Conservation (phyloP, 225 moss, liverwort and hornwort genomes). For the Marchantia paleacea region DNA sequence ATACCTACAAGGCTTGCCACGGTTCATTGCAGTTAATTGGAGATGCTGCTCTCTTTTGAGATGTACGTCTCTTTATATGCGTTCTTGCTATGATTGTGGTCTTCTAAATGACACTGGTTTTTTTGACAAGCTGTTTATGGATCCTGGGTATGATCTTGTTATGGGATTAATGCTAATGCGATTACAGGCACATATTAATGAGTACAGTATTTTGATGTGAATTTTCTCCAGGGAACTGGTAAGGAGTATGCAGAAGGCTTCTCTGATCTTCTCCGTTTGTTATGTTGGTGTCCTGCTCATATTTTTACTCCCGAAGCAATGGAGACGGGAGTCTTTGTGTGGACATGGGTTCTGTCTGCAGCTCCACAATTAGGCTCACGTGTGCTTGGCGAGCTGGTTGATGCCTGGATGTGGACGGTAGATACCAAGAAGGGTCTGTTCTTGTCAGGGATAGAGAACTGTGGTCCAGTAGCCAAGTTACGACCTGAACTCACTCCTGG, state of each 20-base stretch:
- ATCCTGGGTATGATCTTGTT: no score
- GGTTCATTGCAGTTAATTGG: no score
- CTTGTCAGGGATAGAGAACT: conserved; percentile 55
- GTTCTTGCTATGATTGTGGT: no score
- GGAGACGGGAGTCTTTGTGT: conserved; percentile 86
- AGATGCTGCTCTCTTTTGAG: no score
- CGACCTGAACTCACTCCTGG: conserved; percentile 70
- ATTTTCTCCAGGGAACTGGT: conserved; percentile 43
- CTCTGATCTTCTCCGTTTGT: conserved; percentile 67
- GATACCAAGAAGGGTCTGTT: conserved; percentile 63
- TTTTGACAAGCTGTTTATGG: no score
- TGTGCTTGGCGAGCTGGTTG: conserved; percentile 78
- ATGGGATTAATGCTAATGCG: no score
- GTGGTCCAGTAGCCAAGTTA: conserved; percentile 64
- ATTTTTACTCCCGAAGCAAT: conserved; percentile 73
- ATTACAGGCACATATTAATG: no score
- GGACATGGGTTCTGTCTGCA: conserved; percentile 86
- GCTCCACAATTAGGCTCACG: conserved; percentile 72
- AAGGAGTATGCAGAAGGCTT: conserved; percentile 51
- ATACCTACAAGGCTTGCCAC: no score
- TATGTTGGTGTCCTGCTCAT: conserved; percentile 93
- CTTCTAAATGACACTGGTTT: no score
- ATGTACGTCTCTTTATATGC: no score
- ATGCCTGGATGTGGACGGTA: conserved; percentile 93
- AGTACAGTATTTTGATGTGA: neutral